A percentile compares a stretch with the other conserved stretches of the same genome.
Conservation (phyloP, 163 green algal species). For the Volvox carteri region DNA sequence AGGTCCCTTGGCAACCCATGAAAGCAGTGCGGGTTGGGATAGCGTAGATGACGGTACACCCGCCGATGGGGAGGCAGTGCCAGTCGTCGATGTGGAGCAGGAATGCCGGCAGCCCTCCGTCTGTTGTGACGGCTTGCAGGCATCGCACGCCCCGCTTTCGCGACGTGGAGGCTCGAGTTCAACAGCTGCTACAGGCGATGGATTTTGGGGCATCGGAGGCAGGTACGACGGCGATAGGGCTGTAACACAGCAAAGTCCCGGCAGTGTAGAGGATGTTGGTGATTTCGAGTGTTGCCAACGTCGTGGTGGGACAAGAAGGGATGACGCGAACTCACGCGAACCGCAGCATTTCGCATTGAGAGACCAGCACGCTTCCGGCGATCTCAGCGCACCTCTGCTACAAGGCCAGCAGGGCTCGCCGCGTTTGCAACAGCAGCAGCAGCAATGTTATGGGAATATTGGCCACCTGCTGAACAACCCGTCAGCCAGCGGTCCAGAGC, state of each 20-base stretch:
- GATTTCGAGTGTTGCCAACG: too few species aligned
- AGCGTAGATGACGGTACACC: background rate
- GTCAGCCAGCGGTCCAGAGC: background rate
- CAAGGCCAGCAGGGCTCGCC: background rate
- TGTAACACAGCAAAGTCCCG: background rate
- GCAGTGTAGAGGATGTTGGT: background rate
- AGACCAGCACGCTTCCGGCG: background rate
- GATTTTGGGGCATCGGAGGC: background rate
- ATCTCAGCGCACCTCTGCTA: background rate
- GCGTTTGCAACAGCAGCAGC: background rate
- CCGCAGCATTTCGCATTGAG: background rate
- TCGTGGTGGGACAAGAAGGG: too few species aligned
- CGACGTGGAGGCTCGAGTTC: too few species aligned
- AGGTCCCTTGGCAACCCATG: background rate
- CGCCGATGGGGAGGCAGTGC: background rate
- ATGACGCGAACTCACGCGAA: too few species aligned
- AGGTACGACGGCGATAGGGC: background rate
- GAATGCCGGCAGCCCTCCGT: too few species aligned
- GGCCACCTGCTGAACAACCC: background rate
- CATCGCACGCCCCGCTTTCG: background rate
- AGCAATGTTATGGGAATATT: background rate
- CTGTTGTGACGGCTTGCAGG: background rate
- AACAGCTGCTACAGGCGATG: background rate
- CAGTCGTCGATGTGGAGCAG: too few species aligned
- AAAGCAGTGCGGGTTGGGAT: constrained; percentile 36